These are phyloP conservation scores for Cordyceps militaris DNA, from an alignment of 2,329 filamentous ascomycete species.

Conservation along the genomic window DNA sequence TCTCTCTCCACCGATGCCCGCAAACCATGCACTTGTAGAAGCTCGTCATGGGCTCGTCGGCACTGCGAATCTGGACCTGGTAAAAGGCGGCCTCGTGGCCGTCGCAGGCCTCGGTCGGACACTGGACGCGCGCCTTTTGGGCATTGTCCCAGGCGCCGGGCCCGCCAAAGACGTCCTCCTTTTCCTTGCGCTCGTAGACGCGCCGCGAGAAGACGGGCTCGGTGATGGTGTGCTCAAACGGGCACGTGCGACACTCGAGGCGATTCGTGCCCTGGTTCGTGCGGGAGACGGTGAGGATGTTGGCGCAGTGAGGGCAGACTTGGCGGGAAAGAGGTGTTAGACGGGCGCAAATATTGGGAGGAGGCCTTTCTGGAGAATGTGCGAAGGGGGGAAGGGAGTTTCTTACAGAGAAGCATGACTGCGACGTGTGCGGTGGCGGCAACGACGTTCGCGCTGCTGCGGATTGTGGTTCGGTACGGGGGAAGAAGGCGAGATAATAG, in stretches of 20 bases:
- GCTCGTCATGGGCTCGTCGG: conserved; percentile 96
- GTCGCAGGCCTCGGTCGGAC: conserved; percentile 71
- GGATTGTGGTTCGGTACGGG: not conserved
- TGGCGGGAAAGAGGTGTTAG: conserved; percentile 15
- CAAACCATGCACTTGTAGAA: conserved; percentile 82
- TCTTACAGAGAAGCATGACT: conserved; percentile 61
- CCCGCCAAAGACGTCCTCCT: conserved; percentile 84
- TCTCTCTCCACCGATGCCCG: conserved; percentile 59
- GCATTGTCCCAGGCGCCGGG: conserved; percentile 86
- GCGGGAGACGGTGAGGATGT: conserved; percentile 68
- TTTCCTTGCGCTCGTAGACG: conserved; percentile 78
- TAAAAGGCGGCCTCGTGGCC: conserved; percentile 86
- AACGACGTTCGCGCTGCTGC: not conserved
- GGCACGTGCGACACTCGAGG: conserved; percentile 92
- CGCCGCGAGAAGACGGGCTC: conserved; percentile 74
- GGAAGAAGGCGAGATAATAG: not conserved
- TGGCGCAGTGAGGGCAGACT: conserved; percentile 81
- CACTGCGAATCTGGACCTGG: conserved; percentile 94
- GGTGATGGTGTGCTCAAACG: conserved; percentile 80
- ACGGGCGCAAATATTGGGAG: not conserved
- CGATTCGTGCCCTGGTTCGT: conserved; percentile 60
- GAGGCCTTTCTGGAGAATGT: not conserved
- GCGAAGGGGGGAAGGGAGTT: not conserved
- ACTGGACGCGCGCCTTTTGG: conserved; percentile 76
- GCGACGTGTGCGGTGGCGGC: conserved; percentile 6